Evolutionary conservation across 1,284 basidiomycete genomes (phyloP), one percentile per base, ranked within the genome.

Genomic region (Mycena citricolor): DNA sequence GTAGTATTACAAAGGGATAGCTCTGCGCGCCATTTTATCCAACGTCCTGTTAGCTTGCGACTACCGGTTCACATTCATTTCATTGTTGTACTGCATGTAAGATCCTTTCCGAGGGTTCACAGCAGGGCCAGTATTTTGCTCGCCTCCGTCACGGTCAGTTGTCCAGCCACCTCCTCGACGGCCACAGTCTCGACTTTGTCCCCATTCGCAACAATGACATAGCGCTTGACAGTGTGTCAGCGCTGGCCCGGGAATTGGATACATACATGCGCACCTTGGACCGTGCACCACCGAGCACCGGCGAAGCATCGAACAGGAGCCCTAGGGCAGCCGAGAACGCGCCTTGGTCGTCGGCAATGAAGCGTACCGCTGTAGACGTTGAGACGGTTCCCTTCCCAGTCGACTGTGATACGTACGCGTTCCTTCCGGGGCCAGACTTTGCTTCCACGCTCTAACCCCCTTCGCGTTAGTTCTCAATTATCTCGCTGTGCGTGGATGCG

Each of bases 391-490:
- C 22, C 20, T n/a, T n/a, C n/a, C n/a, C n/a, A 23, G 39, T 32
- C n/a, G 26, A 41, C 31, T 7, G 14, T 34, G 32, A 19, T 10
- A 68, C 74, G 50, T 49, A 81, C 79, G 62, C 5, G 77, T 77
- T 24, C 76, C 77, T 2, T 62, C 62, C 2, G 74, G 71, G 3
- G 77, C 75, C 31, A 89, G 68, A 41, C 77, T 68, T 51, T 81
- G 71, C 61, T 86, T 86, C 86, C 86, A 90, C 4, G 86, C 86
- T 55, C 77, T 80, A 44, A 5, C 48, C n/a, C n/a, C n/a, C n/a
- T n/a, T n/a, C n/a, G n/a, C n/a, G n/a, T n/a, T n/a, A n/a, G n/a
- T n/a, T n/a, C n/a, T n/a, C n/a, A n/a, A n/a, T n/a, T n/a, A n/a
- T n/a, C n/a, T n/a, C n/a, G n/a, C n/a, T n/a, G n/a, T n/a, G n/a